phyloP scores from a whole-genome alignment of 208 protist genomes.

The Tritrichomonas foetus region DNA sequence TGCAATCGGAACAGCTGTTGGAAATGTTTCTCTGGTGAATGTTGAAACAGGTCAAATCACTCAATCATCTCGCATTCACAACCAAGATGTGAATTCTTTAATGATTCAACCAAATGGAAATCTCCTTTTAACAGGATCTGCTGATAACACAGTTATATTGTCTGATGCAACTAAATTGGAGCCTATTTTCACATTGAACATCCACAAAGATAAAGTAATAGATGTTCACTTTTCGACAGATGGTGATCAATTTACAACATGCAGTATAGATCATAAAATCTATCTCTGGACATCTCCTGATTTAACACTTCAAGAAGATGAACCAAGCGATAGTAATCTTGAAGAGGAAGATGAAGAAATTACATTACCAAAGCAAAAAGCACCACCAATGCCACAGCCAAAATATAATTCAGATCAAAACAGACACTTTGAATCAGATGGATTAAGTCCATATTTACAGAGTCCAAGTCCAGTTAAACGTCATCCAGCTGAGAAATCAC shows the following conservation, averaged over 20 bases:
- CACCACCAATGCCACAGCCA: no score
- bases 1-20: background rate
- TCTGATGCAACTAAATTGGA: background rate
- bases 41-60: background rate
- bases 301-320: background rate
- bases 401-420: no score
- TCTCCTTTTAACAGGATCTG: background rate
- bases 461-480: no score
- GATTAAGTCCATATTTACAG: no score
- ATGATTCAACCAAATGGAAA: background rate
- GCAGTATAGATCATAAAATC: background rate
- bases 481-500: no score
- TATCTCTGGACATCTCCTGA: background rate
- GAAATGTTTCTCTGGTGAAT: background rate
- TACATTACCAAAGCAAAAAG: no score
- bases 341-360: no score
- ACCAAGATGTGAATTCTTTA: background rate
- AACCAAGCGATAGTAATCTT: no score
- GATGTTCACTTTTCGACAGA: background rate
- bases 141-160: background rate
- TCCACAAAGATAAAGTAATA: background rate
- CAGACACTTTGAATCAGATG: no score
- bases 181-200: background rate
- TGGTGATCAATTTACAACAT: background rate
- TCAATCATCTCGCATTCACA: background rate